Evolutionary conservation across 768 basidiomycete genomes (phyloP), one percentile per base, ranked within the genome.

Genomic region (Trametes coccinea): DNA sequence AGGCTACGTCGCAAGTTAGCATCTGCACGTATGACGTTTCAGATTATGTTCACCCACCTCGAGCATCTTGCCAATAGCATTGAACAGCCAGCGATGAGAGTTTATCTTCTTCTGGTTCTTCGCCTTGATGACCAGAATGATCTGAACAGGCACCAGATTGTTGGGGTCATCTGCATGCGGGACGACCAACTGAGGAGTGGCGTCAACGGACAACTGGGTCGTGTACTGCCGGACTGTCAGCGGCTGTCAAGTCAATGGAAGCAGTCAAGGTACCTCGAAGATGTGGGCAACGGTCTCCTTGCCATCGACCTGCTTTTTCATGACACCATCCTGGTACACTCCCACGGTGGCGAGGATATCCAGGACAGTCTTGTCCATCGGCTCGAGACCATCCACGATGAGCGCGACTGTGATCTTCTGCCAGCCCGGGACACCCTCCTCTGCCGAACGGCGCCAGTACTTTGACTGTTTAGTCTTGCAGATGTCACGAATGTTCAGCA

Each of bases 71-170:
- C 93, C 93, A 54, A 98, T 89, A 27, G 92, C 95, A 66, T 98
- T 95, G 81, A 98, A 95, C 30, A 96, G 79, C 95, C 95, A 96
- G 44, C 94, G 87, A 75, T 96, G 94, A 56, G 92, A 93, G 70
- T 94, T 95, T 75, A 94, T 95, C 79, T 96, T 95, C 81, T 95
- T 95, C 73, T 92, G 87, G 77, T 96, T 96, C 78, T 95, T 90
- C 6, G 92, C 92, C 75, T 96, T 97, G 67, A 96, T 76, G 58
- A 94, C 86, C 55, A 96, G 82, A 60, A 96, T 95, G 67, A 97
- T 88, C 70, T 93, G 92, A 4, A 97, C 93, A 0, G 95, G 93
- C 2, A 95, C 92, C 34, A 98, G 76, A 73, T 97, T 97, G 77
- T 94, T 93, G 16, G 92, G 85, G 69, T 97, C 93, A 39, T 92